A percentile compares a stretch with the other conserved stretches of the same genome.
phyloP scores from a whole-genome alignment of 768 basidiomycete species.

The Pulveroboletus sp. region DNA sequence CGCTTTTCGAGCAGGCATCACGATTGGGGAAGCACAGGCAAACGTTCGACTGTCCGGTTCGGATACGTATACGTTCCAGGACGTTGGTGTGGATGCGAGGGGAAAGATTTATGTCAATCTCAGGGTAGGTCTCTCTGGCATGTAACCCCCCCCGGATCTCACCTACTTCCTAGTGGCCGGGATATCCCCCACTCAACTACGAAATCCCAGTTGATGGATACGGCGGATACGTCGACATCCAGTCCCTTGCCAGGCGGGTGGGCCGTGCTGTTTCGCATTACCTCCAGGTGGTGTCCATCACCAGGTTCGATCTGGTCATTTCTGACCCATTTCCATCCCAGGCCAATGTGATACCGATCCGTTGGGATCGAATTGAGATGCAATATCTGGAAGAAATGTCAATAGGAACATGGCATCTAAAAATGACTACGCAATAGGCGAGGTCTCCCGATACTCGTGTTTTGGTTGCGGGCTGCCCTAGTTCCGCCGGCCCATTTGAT shows the following conservation, averaged over 20 bases:
- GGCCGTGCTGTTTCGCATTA: constrained; percentile 71
- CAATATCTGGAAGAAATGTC: constrained; percentile 68
- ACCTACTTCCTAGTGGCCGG: constrained; percentile 52
- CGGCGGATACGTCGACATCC: constrained; percentile 58
- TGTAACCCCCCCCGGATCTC: not conserved
- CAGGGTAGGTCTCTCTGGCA: constrained; percentile 40
- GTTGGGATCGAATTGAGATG: constrained; percentile 63
- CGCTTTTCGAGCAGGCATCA: constrained; percentile 58
- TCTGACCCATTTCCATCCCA: constrained; percentile 25
- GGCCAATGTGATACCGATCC: constrained; percentile 66
- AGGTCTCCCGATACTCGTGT: not conserved
- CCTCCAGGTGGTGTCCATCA: constrained; percentile 48
- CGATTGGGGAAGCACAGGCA: constrained; percentile 64
- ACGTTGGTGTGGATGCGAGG: constrained; percentile 58
- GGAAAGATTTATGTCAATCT: constrained; percentile 59
- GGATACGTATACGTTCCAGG: constrained; percentile 58
- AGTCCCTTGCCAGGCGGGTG: constrained; percentile 63
- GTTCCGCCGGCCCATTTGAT: constrained; percentile 10
- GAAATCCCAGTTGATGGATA: constrained; percentile 69
- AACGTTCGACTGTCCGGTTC: constrained; percentile 56
- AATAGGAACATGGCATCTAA: constrained; percentile 70
- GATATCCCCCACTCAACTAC: constrained; percentile 65
- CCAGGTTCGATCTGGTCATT: not conserved
- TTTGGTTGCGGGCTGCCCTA: not conserved
- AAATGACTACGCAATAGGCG: constrained; percentile 35